Evolutionary conservation across 192 early-diverging fungal species (phyloP).

Genomic region (Backusella tarrabulga): DNA sequence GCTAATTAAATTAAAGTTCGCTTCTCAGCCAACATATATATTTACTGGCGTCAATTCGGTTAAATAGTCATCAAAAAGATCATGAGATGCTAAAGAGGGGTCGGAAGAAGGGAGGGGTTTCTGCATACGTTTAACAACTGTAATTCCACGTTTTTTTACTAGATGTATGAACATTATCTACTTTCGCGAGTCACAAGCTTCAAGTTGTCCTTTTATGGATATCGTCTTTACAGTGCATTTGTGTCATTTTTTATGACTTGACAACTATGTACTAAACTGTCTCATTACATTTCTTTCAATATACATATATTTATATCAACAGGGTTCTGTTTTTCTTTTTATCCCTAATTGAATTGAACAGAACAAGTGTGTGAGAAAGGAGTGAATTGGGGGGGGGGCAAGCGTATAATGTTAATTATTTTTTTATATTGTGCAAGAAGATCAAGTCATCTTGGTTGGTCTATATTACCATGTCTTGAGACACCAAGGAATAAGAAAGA

Average conservation of each 20-base stretch:
- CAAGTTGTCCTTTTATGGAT: background rate
- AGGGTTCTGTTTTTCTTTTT: background rate
- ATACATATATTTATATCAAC: background rate
- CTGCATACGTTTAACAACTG: conserved; percentile 2
- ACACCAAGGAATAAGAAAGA: background rate
- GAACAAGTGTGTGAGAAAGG: too few species aligned
- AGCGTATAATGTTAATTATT: background rate
- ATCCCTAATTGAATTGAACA: background rate
- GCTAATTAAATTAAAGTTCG: background rate
- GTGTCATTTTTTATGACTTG: background rate
- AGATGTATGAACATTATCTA: background rate
- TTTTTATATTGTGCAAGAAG: background rate
- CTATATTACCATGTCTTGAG: background rate
- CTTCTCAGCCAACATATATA: background rate
- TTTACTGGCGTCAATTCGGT: conserved; percentile 4
- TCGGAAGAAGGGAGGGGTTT: background rate
- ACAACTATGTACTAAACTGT: background rate
- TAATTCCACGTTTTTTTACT: conserved; percentile 6
- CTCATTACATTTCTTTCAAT: background rate
- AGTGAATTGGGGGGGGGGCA: background rate
- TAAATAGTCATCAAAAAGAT: background rate
- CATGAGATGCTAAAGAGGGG: conserved; percentile 1
- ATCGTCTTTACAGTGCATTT: background rate
- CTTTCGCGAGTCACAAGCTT: background rate
- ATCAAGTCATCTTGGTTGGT: background rate